Evolutionary conservation across 306 rosid genomes (phyloP).

Genomic region (barrel medic (Medicago truncatula)): MtrunA17r5.0-ANR NC_053044.1:134001-134500

Average conservation of each 20-base stretch:
- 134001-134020: not conserved
- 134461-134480: slow-evolving; percentile 50
- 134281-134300: slow-evolving; percentile 92
- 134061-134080: slow-evolving; percentile 27
- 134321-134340: slow-evolving; percentile 59
- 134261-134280: slow-evolving; percentile 96
- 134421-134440: slow-evolving; percentile 47
- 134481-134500: slow-evolving; percentile 33
- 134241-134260: slow-evolving; percentile 83
- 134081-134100: slow-evolving; percentile 23
- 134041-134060: slow-evolving; percentile 29
- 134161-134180: slow-evolving; percentile 92
- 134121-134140: slow-evolving; percentile 52
- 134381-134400: slow-evolving; percentile 45
- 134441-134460: slow-evolving; percentile 57
- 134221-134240: slow-evolving; percentile 66
- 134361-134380: slow-evolving; percentile 57
- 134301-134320: slow-evolving; percentile 64
- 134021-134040: slow-evolving; percentile 3
- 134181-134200: slow-evolving; percentile 94
- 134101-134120: slow-evolving; percentile 27
- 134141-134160: slow-evolving; percentile 81
- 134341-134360: slow-evolving; percentile 63
- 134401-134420: slow-evolving; percentile 54
- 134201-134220: slow-evolving; percentile 79